A percentile compares a stretch with the other conserved stretches of the same genome.
Conservation (phyloP, 768 basidiomycete species). For the Melanogaster broomeanus region DNA sequence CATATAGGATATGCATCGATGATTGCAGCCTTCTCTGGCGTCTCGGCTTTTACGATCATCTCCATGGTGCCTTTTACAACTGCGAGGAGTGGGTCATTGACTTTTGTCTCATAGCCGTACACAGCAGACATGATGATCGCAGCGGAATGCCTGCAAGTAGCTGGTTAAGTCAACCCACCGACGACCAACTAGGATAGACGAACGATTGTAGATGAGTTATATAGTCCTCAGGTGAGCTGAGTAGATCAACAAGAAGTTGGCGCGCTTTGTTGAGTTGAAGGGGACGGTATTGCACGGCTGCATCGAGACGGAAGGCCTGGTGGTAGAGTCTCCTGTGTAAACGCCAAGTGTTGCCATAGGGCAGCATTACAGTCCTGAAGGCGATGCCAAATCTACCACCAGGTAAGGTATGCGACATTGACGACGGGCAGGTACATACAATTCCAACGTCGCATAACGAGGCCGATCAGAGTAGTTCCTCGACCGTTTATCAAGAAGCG, state of each 20-base stretch:
- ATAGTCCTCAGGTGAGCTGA: conserved; percentile 29
- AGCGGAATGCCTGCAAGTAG: conserved; percentile 27
- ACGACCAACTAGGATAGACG: background rate
- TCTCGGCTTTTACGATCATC: background rate
- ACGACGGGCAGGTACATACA: conserved; percentile 22
- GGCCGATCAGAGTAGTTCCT: conserved; percentile 44
- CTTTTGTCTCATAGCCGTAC: conserved; percentile 37
- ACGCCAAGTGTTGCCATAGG: conserved; percentile 33
- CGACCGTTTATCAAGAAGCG: conserved; percentile 46
- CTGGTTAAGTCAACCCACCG: background rate
- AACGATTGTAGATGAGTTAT: conserved; percentile 30
- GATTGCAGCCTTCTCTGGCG: conserved; percentile 6
- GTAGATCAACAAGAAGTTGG: conserved; percentile 33
- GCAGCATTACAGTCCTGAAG: conserved; percentile 40
- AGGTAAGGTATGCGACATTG: background rate
- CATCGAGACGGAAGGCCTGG: conserved; percentile 18
- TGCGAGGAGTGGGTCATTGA: conserved; percentile 37
- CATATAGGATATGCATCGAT: conserved; percentile 8
- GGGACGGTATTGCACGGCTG: conserved; percentile 6
- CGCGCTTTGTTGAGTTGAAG: conserved; percentile 34
- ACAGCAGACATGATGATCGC: conserved; percentile 38
- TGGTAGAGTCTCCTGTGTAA: conserved; percentile 33
- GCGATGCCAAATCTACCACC: conserved; percentile 42
- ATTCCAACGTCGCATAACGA: conserved; percentile 35
- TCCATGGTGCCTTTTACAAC: conserved; percentile 35